Percentiles rank a stretch among this genome's conserved stretches.
phyloP scores from a whole-genome alignment of 768 basidiomycete genomes.

The Auricularia sp. region DNA sequence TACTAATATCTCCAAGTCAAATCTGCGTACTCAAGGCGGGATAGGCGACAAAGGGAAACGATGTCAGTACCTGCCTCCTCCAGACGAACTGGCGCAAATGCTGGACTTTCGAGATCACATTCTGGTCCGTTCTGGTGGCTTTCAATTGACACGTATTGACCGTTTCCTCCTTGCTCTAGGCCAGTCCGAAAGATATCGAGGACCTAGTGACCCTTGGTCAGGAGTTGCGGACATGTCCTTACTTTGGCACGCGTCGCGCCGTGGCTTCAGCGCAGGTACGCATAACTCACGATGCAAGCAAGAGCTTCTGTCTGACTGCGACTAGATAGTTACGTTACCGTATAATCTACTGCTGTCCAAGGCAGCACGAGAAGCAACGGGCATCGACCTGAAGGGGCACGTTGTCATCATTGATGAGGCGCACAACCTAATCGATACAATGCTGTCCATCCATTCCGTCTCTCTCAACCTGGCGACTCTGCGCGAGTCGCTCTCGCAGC shows the following conservation, averaged over 20 bases:
- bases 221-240: slow-evolving; percentile 68
- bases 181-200: slow-evolving; percentile 87
- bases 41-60: slow-evolving; percentile 55
- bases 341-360: slow-evolving; percentile 86
- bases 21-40: background rate
- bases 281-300: background rate
- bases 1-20: too few species aligned
- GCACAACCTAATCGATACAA: slow-evolving; percentile 85
- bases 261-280: slow-evolving; percentile 60
- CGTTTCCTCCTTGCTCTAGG: slow-evolving; percentile 31
- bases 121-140: slow-evolving; percentile 37
- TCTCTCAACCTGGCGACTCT: slow-evolving; percentile 50
- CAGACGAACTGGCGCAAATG: slow-evolving; percentile 59
- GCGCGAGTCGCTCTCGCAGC: slow-evolving; percentile 56
- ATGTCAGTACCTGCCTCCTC: slow-evolving; percentile 66
- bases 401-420: slow-evolving; percentile 93
- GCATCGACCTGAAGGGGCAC: slow-evolving; percentile 75
- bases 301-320: background rate
- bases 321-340: slow-evolving; percentile 78
- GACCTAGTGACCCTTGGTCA: slow-evolving; percentile 72
- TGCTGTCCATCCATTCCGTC: slow-evolving; percentile 76
- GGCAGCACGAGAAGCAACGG: slow-evolving; percentile 73
- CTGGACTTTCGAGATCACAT: slow-evolving; percentile 82
- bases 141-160: background rate
- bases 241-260: slow-evolving; percentile 82